phyloP scores from a whole-genome alignment of 2,329 filamentous ascomycete species.

The Aspergillus alliaceus region DNA sequence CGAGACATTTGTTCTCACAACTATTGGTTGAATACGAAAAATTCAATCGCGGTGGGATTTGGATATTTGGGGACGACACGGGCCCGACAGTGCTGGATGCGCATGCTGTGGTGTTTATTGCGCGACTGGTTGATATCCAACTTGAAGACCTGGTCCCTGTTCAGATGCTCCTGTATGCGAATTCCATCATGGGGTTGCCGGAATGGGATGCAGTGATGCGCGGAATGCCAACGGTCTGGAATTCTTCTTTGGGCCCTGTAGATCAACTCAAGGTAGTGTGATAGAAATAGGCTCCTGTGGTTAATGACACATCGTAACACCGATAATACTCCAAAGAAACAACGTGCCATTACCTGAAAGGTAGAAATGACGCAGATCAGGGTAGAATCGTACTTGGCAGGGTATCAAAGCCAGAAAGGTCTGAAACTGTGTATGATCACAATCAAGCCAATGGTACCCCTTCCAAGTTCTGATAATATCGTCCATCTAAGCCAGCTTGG shows the following conservation, averaged over 20 bases:
- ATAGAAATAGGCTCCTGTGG: too few relatives aligned
- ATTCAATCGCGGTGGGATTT: conserved; percentile 3
- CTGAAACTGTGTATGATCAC: not conserved
- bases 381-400: not conserved
- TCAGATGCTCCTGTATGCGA: conserved; percentile 5
- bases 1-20: not conserved
- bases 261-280: conserved; percentile 4
- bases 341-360: not conserved
- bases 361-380: not conserved
- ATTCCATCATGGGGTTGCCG: conserved; percentile 2
- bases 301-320: too few relatives aligned
- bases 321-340: not conserved
- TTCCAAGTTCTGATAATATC: conserved; percentile 40
- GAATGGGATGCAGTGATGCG: conserved; percentile 6
- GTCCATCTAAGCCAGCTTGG: conserved; percentile 46
- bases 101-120: conserved; percentile 9
- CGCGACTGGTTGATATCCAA: conserved; percentile 9
- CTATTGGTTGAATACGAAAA: not conserved
- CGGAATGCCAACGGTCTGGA: conserved; percentile 12
- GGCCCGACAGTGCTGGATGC: conserved; percentile 14
- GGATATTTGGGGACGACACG: conserved; percentile 11
- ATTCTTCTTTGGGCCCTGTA: conserved; percentile 5
- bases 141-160: conserved; percentile 7
- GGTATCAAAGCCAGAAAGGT: not conserved
- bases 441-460: conserved; percentile 2